Percentiles rank a stretch among this genome's conserved stretches.
phyloP scores from a whole-genome alignment of 768 basidiomycete species.

The Gloeostereum incarnatum region DNA sequence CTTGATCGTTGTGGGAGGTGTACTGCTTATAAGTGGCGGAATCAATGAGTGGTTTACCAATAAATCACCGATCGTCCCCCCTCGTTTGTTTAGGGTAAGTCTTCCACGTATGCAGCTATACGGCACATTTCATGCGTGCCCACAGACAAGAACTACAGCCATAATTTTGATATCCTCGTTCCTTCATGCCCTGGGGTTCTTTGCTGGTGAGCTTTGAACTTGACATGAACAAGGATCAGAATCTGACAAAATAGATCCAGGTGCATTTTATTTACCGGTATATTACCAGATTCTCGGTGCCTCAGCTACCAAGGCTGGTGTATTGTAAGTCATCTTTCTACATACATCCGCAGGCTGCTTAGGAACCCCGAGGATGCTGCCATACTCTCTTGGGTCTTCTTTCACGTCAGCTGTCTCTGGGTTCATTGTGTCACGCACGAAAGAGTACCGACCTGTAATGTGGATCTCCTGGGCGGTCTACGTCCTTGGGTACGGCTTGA shows the following conservation, averaged over 20 bases:
- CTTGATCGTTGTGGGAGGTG: constrained; percentile 48
- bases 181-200: constrained; percentile 58
- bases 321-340: constrained; percentile 32
- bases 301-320: constrained; percentile 61
- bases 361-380: constrained; percentile 46
- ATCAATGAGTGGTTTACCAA: constrained; percentile 55
- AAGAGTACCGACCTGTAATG: constrained; percentile 50
- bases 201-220: constrained; percentile 27
- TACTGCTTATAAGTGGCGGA: constrained; percentile 37
- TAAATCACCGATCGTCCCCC: constrained; percentile 64
- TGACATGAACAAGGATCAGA: not conserved
- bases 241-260: constrained; percentile 12
- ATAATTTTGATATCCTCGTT: constrained; percentile 49
- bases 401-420: constrained; percentile 48
- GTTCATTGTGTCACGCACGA: constrained; percentile 44
- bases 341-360: not conserved
- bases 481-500: constrained; percentile 60
- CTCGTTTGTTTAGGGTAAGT: constrained; percentile 60
- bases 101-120: not conserved
- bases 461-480: constrained; percentile 52
- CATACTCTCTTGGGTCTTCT: constrained; percentile 58
- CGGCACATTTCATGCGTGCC: not conserved
- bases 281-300: constrained; percentile 76
- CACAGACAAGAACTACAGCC: constrained; percentile 66
- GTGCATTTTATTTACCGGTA: constrained; percentile 62